Base-by-base conservation (phyloP, 176 grass and related monocot species). In the Oryza coarctata region DNA sequence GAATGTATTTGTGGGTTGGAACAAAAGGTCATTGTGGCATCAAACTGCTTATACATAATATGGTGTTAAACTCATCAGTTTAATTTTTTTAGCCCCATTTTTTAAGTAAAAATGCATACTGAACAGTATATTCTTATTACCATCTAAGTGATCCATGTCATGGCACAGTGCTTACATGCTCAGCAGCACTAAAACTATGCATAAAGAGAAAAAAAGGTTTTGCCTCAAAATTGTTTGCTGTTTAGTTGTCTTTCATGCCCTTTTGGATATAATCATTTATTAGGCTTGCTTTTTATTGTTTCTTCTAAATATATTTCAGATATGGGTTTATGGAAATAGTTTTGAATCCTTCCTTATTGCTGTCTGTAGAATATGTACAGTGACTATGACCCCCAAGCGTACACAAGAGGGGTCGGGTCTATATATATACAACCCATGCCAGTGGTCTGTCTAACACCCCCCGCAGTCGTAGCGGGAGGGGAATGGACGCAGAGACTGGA, bases 291-390 rank as follows among this genome's bases (percentile, higher is more conserved):
- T 70, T 72, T 50, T 27, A 55, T 41, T 83, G 17, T 74, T 67
- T 73, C 47, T 41, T 52, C 58, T 79, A n/a, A 75, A 82, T 88
- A 72, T 44, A 83, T 91, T 80, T 91, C 86, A 98, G 95, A 89
- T 98, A 83, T 98, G 95, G 95, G 78, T 98, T 50, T 98, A 98
- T 1, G 95, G 92, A 32, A 98, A 95, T 71, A 98, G 95, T 41
- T 98, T 98, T 63, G 95, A 98, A 69, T 95, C 92, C 12, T 93
- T 20, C 78, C 92, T 98, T 74, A 73, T 98, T 38, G 92, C 90
- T 10, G n/a, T n/a, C n/a, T n/a, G n/a, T n/a, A n/a, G n/a, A n/a
- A n/a, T n/a, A n/a, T n/a, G n/a, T n/a, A n/a, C n/a, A n/a, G n/a
- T n/a, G n/a, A n/a, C n/a, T n/a, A n/a, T n/a, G n/a, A n/a, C n/a